Evolutionary conservation across 305 asterid species (phyloP), one percentile per base, ranked within the genome.

Genomic region (Fraxinus ornus): DNA sequence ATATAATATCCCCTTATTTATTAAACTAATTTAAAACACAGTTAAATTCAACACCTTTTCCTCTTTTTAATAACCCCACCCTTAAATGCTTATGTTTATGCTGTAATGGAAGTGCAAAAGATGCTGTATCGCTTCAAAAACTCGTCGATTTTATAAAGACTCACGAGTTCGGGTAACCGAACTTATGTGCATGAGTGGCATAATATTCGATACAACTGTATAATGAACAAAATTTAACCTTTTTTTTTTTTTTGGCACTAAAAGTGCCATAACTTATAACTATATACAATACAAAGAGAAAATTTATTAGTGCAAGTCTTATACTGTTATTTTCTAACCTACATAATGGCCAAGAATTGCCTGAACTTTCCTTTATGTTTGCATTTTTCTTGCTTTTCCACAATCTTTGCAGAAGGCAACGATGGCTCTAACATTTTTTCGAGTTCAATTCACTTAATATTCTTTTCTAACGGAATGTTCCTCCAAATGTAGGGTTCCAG

Each of bases 401-500:
- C 74, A 87, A 73, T 60, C 44, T 86, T 82, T 81, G 71, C 70
- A 81, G 15, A 66, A 32, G 84, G 37, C 78, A 73, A 75, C 80
- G 64, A 13, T 62, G 66, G 85, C 86, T 80, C 77, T 84, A 64
- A 2, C 70, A 76, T 64, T 77, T 80, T 84, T 77, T 30, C 8
- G 5, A 74, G 36, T 71, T 19, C 6, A 4, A 6, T 47, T 47
- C 57, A 15, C 19, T 49, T 49, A 15, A 49, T 49, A 44, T 49
- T 37, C 71, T 15, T 62, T 4, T 81, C 91, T 91, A 91, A 32
- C 86, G 89, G 89, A 90, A 89, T 77, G 88, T 84, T 84, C 91
- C 91, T 70, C 91, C 92, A 17, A 91, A 89, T 64, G 88, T 90
- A 72, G 98, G 96, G 77, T 92, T 89, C 98, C 98, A 93, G 79